Percentiles rank a stretch among this genome's conserved stretches.
These are phyloP conservation scores for Erysiphe pulchra DNA, from an alignment of 2,329 filamentous ascomycete species.

Conservation along the genomic window DNA sequence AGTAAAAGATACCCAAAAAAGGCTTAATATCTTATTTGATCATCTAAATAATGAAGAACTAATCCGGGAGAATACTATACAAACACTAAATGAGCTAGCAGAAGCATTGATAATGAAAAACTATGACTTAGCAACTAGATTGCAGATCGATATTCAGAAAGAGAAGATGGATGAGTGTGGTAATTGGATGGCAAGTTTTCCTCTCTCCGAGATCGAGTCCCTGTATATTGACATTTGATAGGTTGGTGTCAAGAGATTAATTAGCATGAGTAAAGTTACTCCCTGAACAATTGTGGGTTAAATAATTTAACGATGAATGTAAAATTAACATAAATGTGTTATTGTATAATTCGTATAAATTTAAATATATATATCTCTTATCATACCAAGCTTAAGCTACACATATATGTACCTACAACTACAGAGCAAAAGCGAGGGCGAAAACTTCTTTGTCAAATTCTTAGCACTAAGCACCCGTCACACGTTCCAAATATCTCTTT, in stretches of 20 bases:
- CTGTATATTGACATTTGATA: conserved; percentile 12
- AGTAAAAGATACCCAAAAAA: conserved; percentile 82
- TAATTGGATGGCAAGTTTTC: conserved; percentile 54
- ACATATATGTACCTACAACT: no score
- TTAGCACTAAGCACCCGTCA: no score
- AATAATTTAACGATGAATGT: no score
- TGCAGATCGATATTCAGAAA: conserved; percentile 52
- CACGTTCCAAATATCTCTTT: no score
- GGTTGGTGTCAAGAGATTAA: conserved; percentile 52
- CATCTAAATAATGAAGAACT: conserved; percentile 91
- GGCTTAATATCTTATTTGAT: conserved; percentile 81
- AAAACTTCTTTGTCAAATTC: no score
- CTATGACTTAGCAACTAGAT: conserved; percentile 36
- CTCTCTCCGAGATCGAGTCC: background rate
- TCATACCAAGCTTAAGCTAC: no score
- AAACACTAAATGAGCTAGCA: conserved; percentile 36
- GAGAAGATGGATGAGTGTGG: conserved; percentile 60
- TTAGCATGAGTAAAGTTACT: conserved; percentile 57
- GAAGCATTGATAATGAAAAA: conserved; percentile 41
- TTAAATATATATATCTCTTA: no score
- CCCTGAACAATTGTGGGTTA: conserved; percentile 14
- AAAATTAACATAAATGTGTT: no score
- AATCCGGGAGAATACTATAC: conserved; percentile 53
- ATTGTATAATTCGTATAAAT: no score
- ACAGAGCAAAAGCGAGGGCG: no score